Percentiles rank a stretch among this genome's conserved stretches.
Conservation (phyloP, 164 flowering plant species). For the Liriodendron chinense region DNA sequence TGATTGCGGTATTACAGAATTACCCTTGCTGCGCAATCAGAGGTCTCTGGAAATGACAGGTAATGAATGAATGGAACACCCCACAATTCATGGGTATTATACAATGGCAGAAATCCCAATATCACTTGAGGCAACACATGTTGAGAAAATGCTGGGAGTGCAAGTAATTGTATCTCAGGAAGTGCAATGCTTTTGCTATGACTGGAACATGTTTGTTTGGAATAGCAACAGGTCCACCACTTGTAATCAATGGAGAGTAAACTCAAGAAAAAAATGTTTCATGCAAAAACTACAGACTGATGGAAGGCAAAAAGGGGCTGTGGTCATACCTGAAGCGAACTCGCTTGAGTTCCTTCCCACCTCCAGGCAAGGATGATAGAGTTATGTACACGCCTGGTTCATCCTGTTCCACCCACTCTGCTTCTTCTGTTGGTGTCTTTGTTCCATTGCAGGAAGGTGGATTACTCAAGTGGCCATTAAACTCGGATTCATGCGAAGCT, state of each 20-base stretch:
- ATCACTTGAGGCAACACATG: no score
- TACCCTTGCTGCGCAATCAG: neutral
- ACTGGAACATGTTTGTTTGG: neutral
- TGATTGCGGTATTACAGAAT: neutral
- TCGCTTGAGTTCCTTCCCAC: slow-evolving; percentile 72
- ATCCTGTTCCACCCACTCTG: slow-evolving; percentile 65
- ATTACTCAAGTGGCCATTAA: slow-evolving; percentile 24
- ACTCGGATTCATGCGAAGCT: slow-evolving; percentile 28
- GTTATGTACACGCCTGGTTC: slow-evolving; percentile 85
- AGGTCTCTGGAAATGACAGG: neutral
- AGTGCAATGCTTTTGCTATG: no score
- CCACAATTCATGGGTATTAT: no score
- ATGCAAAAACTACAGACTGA: neutral
- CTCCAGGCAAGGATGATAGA: slow-evolving; percentile 50
- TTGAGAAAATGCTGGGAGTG: no score
- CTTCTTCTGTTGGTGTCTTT: slow-evolving; percentile 36
- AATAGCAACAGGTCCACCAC: neutral
- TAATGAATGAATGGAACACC: no score
- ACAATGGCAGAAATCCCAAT: no score
- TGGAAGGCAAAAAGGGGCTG: neutral
- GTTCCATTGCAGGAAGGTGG: slow-evolving; percentile 29
- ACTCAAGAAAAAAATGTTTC: neutral
- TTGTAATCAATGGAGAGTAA: neutral
- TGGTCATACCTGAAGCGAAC: slow-evolving; percentile 84
- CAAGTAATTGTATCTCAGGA: no score